phyloP scores from a whole-genome alignment of 768 basidiomycete species.

The Psilocybe tampanensis region DNA sequence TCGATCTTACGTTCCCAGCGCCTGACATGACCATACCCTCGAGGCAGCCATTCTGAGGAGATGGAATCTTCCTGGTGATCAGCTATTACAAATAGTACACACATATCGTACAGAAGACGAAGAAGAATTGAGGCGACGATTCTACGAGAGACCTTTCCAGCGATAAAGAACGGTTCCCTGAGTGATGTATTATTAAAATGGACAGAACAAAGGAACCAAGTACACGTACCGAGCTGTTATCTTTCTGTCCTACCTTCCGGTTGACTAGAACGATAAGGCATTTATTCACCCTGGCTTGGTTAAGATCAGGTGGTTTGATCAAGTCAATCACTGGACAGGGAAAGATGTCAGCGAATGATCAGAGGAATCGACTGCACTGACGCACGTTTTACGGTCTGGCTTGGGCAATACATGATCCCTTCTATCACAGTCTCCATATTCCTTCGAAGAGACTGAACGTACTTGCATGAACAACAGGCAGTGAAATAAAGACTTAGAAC shows the following conservation, averaged over 20 bases:
- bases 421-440: conserved; percentile 84
- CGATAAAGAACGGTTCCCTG: too few species aligned
- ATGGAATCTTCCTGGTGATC: too few species aligned
- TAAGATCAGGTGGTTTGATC: conserved; percentile 78
- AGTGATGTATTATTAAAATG: too few species aligned
- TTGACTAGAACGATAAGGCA: conserved; percentile 90
- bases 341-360: not conserved
- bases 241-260: conserved; percentile 81
- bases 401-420: conserved; percentile 65
- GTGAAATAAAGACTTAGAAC: conserved; percentile 29
- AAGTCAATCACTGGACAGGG: conserved; percentile 66
- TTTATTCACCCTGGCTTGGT: conserved; percentile 91
- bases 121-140: too few species aligned
- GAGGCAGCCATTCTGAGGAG: too few species aligned
- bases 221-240: conserved; percentile 67
- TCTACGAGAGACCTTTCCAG: too few species aligned
- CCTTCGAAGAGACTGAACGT: conserved; percentile 63
- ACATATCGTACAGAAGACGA: too few species aligned
- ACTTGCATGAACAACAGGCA: not conserved
- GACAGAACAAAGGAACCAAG: too few species aligned
- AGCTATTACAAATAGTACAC: too few species aligned
- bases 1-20: too few species aligned
- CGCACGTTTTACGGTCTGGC: conserved; percentile 64
- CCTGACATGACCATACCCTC: too few species aligned
- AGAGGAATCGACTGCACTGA: conserved; percentile 4